A percentile compares a stretch with the other conserved stretches of the same genome.
Evolutionary conservation across 1,284 basidiomycete species (phyloP).

Genomic region (Tremellales sp.): DNA sequence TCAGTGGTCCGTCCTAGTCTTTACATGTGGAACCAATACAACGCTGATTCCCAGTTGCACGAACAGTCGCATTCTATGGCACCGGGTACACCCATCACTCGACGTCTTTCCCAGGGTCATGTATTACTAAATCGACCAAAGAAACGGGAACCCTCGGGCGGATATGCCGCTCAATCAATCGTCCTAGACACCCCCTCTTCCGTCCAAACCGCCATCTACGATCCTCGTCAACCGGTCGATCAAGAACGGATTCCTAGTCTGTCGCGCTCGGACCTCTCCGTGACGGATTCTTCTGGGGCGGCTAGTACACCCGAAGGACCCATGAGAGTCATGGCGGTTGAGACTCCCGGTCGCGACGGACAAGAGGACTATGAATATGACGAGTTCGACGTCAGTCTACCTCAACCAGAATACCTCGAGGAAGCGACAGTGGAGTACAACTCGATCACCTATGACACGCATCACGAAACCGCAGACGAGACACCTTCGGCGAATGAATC

Average conservation of each 20-base stretch:
- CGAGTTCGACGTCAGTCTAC: background rate
- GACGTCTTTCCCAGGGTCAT: constrained; percentile 21
- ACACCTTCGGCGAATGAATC: background rate
- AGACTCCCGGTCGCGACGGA: background rate
- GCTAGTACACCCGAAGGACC: constrained; percentile 42
- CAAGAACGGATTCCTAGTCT: constrained; percentile 40
- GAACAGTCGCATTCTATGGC: constrained; percentile 10
- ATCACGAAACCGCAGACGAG: constrained; percentile 2
- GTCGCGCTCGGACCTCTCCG: constrained; percentile 38
- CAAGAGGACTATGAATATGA: background rate
- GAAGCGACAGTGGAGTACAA: constrained; percentile 11
- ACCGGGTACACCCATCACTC: constrained; percentile 22
- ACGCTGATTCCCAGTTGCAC: background rate
- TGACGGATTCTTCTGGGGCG: constrained; percentile 28
- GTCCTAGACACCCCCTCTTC: constrained; percentile 2
- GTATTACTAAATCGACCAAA: constrained; percentile 23
- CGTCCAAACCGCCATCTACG: constrained; percentile 6
- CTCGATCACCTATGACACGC: constrained; percentile 8
- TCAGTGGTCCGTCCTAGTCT: constrained; percentile 15
- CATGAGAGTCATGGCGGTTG: constrained; percentile 7
- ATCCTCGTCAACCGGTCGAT: too few relatives aligned
- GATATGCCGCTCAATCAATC: constrained; percentile 2
- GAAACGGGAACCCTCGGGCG: constrained; percentile 10
- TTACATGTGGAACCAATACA: background rate
- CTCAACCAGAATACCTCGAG: too few relatives aligned